These are phyloP conservation scores for Hordeum vulgare DNA, from an alignment of 176 grass and related monocot species.

Conservation along the genomic window MorexV3_pseudomolecules_assembly NC_058522.1:106335929-106336428, in stretches of 20 bases:
- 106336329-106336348: neutral
- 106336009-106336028: neutral
- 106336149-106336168: too few relatives aligned
- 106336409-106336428: neutral
- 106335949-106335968: neutral
- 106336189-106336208: neutral
- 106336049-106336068: too few relatives aligned
- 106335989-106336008: neutral
- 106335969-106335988: neutral
- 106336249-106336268: too few relatives aligned
- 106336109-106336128: too few relatives aligned
- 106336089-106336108: too few relatives aligned
- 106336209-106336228: neutral
- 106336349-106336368: neutral
- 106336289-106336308: neutral
- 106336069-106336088: too few relatives aligned
- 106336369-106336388: neutral
- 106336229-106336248: neutral
- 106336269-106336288: neutral
- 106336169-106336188: too few relatives aligned
- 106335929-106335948: neutral
- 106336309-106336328: neutral
- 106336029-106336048: too few relatives aligned
- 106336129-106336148: too few relatives aligned
- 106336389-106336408: conserved; percentile 18